A percentile compares a stretch with the other conserved stretches of the same genome.
These are phyloP conservation scores for Aspergillus vadensis DNA, from an alignment of 2,329 filamentous ascomycete genomes.

Conservation along the genomic window DNA sequence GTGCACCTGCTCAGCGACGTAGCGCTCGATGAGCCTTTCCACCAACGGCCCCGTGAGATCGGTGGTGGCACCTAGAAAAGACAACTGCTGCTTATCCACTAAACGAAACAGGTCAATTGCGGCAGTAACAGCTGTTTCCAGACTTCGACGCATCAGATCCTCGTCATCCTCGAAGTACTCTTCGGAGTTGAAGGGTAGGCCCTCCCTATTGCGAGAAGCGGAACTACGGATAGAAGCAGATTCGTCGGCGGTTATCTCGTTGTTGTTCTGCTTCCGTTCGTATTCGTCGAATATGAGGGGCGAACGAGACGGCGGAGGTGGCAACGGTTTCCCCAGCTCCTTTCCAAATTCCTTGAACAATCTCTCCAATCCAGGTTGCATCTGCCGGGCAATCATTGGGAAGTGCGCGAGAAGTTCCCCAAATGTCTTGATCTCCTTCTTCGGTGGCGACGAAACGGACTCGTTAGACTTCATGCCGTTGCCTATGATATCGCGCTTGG, in stretches of 20 bases:
- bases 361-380: slow-evolving; percentile 88
- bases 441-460: slow-evolving; percentile 50
- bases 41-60: slow-evolving; percentile 90
- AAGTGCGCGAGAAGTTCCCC: slow-evolving; percentile 87
- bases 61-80: slow-evolving; percentile 85
- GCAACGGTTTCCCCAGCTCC: slow-evolving; percentile 81
- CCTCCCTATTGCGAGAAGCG: slow-evolving; percentile 36
- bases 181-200: slow-evolving; percentile 59
- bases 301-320: slow-evolving; percentile 63
- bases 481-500: slow-evolving; percentile 25
- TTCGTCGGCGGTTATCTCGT: slow-evolving; percentile 43
- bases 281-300: slow-evolving; percentile 60
- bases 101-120: slow-evolving; percentile 95
- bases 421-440: slow-evolving; percentile 91
- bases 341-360: slow-evolving; percentile 86
- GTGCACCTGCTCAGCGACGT: slow-evolving; percentile 91
- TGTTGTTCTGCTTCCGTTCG: slow-evolving; percentile 44
- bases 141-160: slow-evolving; percentile 79
- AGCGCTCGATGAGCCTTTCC: slow-evolving; percentile 91
- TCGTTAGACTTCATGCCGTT: slow-evolving; percentile 32
- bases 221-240: slow-evolving; percentile 37
- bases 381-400: slow-evolving; percentile 92
- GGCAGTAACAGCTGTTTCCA: slow-evolving; percentile 88
- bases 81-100: slow-evolving; percentile 94
- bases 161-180: slow-evolving; percentile 87